A percentile compares a stretch with the other conserved stretches of the same genome.
phyloP scores from a whole-genome alignment of 768 basidiomycete genomes.

The Clitopilus passeckerianus region DNA sequence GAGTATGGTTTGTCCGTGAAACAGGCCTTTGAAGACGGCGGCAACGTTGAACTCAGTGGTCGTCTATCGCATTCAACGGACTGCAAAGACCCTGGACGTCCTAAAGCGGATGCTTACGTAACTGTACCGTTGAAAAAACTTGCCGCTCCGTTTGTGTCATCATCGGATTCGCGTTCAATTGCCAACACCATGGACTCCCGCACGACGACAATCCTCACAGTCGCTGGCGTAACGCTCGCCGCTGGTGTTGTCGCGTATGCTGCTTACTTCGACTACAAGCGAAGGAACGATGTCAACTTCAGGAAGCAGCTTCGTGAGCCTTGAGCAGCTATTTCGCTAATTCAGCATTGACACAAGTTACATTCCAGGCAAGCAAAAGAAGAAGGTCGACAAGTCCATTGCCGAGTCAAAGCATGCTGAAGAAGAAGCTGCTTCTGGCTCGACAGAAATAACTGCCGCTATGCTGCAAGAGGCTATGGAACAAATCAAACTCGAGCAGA shows the following conservation, averaged over 20 bases:
- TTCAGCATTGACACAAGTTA: conserved; percentile 10
- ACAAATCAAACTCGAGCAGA: conserved; percentile 62
- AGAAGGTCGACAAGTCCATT: conserved; percentile 71
- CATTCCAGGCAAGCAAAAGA: conserved; percentile 83
- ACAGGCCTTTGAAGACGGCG: conserved; percentile 5
- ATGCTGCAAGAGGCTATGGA: conserved; percentile 62
- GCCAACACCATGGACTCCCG: conserved; percentile 32
- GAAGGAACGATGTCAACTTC: conserved; percentile 84
- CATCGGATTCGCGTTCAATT: not conserved
- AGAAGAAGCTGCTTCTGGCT: conserved; percentile 15
- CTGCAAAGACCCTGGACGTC: not conserved
- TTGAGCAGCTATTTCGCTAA: conserved; percentile 5
- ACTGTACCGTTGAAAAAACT: not conserved
- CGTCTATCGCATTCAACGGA: conserved; percentile 1
- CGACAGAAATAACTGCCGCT: conserved; percentile 34
- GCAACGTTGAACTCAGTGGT: not conserved
- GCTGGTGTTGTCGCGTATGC: conserved; percentile 75
- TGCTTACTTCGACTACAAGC: conserved; percentile 91
- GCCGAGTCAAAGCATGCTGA: conserved; percentile 42
- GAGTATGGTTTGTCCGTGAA: conserved; percentile 11
- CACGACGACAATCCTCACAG: conserved; percentile 33
- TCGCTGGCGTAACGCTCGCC: conserved; percentile 46
- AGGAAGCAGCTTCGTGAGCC: conserved; percentile 82
- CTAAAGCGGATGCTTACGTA: conserved; percentile 1
- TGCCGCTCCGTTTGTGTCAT: conserved; percentile 1